Percentiles rank a stretch among this genome's conserved stretches.
These are phyloP conservation scores for Vaccinium darrowii DNA, from an alignment of 148 eudicot species.

Conservation along the genomic window DNA sequence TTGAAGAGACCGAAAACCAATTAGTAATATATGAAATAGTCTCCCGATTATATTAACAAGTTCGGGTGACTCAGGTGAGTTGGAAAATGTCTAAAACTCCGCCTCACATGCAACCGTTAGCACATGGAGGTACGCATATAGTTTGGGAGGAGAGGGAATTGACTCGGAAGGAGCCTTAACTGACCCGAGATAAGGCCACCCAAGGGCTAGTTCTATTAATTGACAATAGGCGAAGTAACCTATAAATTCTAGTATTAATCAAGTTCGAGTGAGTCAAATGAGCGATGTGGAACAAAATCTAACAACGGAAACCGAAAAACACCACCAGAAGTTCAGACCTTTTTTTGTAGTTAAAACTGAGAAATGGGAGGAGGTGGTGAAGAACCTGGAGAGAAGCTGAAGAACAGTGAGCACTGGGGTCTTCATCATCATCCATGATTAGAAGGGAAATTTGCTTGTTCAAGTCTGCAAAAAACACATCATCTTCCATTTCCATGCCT, in stretches of 20 bases:
- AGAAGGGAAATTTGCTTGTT: conserved; percentile 80
- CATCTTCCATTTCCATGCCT: conserved; percentile 71
- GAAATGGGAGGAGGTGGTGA: not conserved
- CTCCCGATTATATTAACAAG: not conserved
- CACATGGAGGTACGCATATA: no score
- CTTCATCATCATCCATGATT: conserved; percentile 65
- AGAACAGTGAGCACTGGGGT: conserved; percentile 32
- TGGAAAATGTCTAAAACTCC: not conserved
- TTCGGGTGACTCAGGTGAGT: not conserved
- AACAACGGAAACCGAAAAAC: not conserved
- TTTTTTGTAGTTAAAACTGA: conserved; percentile 6
- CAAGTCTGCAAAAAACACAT: conserved; percentile 67
- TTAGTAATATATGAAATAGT: not conserved
- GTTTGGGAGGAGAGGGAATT: not conserved
- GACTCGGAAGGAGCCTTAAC: not conserved
- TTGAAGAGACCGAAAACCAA: not conserved
- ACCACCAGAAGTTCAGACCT: not conserved
- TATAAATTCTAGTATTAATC: not conserved
- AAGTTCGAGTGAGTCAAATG: not conserved
- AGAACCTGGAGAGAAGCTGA: conserved; percentile 55
- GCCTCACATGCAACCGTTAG: not conserved
- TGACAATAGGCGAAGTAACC: not conserved
- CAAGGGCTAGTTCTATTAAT: not conserved
- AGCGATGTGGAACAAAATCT: not conserved
- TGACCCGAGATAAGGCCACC: not conserved